Evolutionary conservation across 345 rosid genomes (phyloP).

Genomic region (Geranium rotundifolium): DNA sequence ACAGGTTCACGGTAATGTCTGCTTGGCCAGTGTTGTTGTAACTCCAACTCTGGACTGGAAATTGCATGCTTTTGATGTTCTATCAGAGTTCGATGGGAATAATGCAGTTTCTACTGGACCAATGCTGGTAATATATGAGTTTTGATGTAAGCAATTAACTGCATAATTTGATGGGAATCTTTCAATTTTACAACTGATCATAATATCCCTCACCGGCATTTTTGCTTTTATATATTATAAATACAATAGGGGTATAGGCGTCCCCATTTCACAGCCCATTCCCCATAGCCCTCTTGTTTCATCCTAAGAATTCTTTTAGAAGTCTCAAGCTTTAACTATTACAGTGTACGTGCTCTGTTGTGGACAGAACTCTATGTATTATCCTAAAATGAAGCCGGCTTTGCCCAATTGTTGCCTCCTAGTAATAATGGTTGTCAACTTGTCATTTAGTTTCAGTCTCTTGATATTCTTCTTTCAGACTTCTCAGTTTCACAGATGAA

Average conservation of each 20-base stretch:
- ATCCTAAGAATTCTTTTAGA: background rate
- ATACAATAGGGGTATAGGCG: background rate
- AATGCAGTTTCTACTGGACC: constrained; percentile 72
- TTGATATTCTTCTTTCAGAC: background rate
- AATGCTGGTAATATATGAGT: constrained; percentile 74
- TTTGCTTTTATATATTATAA: background rate
- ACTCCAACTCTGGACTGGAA: constrained; percentile 98
- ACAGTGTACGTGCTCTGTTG: background rate
- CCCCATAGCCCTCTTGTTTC: background rate
- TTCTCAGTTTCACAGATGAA: background rate
- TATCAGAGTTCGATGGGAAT: constrained; percentile 87
- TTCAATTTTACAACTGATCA: background rate
- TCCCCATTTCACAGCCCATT: background rate
- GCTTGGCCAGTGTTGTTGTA: constrained; percentile 87
- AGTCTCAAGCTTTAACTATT: background rate
- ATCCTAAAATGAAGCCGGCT: background rate
- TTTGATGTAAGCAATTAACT: constrained; percentile 9
- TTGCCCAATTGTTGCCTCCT: background rate
- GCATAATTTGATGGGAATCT: background rate
- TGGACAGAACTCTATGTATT: background rate
- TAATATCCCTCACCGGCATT: background rate
- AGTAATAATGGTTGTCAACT: background rate
- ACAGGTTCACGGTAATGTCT: constrained; percentile 96
- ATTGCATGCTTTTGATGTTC: constrained; percentile 95
- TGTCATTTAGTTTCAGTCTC: background rate